Evolutionary conservation across 108 stramenopile species (phyloP).

Genomic region (Thalassiosira profunda): DNA sequence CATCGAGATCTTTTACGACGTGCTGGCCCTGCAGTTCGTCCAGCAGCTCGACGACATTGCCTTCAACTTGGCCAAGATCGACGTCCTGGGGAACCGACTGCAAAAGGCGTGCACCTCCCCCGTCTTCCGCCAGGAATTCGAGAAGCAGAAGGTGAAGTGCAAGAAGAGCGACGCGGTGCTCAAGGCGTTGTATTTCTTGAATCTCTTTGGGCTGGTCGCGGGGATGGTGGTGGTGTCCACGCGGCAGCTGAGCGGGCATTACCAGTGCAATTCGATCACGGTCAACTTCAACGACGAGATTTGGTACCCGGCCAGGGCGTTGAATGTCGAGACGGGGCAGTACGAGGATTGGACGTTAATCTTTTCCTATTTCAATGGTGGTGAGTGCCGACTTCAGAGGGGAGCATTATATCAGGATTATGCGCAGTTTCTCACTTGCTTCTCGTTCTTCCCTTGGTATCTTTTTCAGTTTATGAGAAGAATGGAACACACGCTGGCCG

Average conservation of each 20-base stretch:
- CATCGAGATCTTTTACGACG: conserved; percentile 2
- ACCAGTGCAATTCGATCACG: background rate
- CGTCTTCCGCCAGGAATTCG: background rate
- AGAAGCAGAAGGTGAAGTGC: background rate
- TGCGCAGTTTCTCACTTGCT: no score
- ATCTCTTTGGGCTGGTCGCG: background rate
- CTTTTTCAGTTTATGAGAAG: background rate
- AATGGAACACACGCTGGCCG: conserved; percentile 3
- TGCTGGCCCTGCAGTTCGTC: conserved; percentile 6
- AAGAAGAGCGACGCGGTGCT: background rate
- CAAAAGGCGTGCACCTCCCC: background rate
- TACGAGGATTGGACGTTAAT: background rate
- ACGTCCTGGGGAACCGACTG: background rate
- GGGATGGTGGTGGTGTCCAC: background rate
- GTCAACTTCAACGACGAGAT: background rate
- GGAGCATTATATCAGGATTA: no score
- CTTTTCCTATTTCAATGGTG: conserved; percentile 5
- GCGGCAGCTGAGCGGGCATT: background rate
- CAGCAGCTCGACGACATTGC: conserved; percentile 8
- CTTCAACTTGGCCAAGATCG: background rate
- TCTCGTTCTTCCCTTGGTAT: no score
- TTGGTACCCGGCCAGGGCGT: no score
- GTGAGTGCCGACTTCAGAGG: no score
- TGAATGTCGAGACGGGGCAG: background rate
- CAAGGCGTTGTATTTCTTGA: background rate